A percentile compares a stretch with the other conserved stretches of the same genome.
Conservation (phyloP, 140 eudicot species). For the Anethum foeniculum region DNA sequence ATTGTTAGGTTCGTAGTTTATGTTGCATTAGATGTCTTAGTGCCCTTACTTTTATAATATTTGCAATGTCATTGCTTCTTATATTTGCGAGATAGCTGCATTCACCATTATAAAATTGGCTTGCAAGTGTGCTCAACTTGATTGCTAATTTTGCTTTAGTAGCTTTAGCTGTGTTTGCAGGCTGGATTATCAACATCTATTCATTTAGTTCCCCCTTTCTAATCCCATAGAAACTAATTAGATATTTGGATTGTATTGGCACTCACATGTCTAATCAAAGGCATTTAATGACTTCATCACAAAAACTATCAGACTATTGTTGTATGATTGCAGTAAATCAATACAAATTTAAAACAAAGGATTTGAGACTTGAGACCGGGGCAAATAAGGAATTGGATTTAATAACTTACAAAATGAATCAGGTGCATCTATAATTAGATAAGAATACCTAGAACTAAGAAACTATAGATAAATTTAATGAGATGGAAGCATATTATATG, state of each 20-base stretch:
- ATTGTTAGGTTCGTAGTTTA: neutral
- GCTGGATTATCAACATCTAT: neutral
- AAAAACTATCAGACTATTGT: neutral
- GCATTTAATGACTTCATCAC: neutral
- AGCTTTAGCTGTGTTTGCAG: neutral
- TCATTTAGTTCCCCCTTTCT: neutral
- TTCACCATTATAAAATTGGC: neutral
- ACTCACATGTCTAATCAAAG: too few species aligned
- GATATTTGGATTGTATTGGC: too few species aligned
- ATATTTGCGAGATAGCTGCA: neutral
- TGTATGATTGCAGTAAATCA: neutral
- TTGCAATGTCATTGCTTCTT: neutral
- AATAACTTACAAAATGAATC: neutral
- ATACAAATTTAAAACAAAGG: neutral
- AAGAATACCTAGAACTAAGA: neutral
- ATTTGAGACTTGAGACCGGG: neutral
- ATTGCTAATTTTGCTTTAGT: neutral
- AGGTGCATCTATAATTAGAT: neutral
- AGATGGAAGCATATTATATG: neutral
- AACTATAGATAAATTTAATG: neutral
- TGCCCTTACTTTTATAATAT: too few species aligned
- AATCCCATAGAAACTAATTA: neutral
- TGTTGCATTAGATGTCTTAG: neutral
- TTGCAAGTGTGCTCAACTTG: neutral
- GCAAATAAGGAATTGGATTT: neutral